These are phyloP conservation scores for Vicia sativa DNA, from an alignment of 306 rosid species.

Conservation along the genomic window DNA sequence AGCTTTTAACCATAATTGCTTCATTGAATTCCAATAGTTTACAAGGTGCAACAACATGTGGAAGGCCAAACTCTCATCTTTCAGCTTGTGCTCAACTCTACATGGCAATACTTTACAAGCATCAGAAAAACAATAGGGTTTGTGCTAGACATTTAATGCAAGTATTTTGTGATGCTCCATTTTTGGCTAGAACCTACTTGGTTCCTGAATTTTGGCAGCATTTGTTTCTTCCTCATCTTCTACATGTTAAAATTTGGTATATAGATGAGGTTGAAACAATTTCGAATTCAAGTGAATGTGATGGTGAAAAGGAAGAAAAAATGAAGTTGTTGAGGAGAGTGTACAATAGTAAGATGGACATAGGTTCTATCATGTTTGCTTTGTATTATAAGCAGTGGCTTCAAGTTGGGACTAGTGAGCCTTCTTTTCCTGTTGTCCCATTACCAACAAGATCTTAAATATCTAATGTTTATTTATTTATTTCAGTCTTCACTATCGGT, in stretches of 20 bases:
- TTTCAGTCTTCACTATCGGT: too few relatives aligned
- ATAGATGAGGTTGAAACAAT: slow-evolving; percentile 53
- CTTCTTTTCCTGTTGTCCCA: slow-evolving; percentile 63
- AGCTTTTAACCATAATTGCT: slow-evolving; percentile 56
- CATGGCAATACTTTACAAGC: slow-evolving; percentile 71
- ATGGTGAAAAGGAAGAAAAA: slow-evolving; percentile 51
- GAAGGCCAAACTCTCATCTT: slow-evolving; percentile 56
- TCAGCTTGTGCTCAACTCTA: slow-evolving; percentile 81
- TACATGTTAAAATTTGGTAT: slow-evolving; percentile 78
- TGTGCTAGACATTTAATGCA: slow-evolving; percentile 72
- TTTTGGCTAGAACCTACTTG: slow-evolving; percentile 68
- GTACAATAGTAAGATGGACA: slow-evolving; percentile 59
- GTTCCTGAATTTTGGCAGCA: slow-evolving; percentile 92
- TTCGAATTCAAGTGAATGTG: slow-evolving; percentile 34
- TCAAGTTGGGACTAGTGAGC: slow-evolving; percentile 61
- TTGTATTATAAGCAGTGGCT: slow-evolving; percentile 83
- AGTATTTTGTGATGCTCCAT: slow-evolving; percentile 71
- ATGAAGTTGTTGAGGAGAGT: slow-evolving; percentile 49
- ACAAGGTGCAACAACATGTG: slow-evolving; percentile 46
- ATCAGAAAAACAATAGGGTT: slow-evolving; percentile 59
- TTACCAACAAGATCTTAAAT: slow-evolving; percentile 48
- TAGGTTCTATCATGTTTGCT: slow-evolving; percentile 71
- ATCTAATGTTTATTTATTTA: too few relatives aligned
- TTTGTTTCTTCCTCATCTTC: slow-evolving; percentile 87
- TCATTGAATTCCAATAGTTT: slow-evolving; percentile 50